Base-by-base conservation (phyloP, 2,329 filamentous ascomycete genomes). In the Phialemoniopsis sp. region DNA sequence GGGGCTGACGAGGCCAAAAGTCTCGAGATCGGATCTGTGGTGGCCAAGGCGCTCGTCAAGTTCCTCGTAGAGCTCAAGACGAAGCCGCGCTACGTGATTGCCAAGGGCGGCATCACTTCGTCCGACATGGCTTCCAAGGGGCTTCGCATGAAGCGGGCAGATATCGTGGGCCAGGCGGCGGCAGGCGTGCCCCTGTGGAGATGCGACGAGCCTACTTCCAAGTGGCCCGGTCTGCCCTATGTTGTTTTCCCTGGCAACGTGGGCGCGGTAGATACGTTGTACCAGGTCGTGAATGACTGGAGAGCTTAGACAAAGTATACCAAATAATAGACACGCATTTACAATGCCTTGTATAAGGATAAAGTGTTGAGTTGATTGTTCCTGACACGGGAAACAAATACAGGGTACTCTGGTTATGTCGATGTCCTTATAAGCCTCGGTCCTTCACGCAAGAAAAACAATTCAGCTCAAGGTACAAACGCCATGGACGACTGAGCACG, bases 161-260 rank as follows among this genome's bases (percentile, higher is more conserved):
- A 59, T 44, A 67, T 81, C 30, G 59, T 78, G 1, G 76, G 77
- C 0, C 76, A 81, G 46, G 76, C 76, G 1, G 73, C 74, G 0
- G 63, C 73, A 0, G 76, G 76, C 2, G 73, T 80, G 8, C 76
- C 77, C 1, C 59, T 80, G 1, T 82, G 77, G 78, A 59, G 70
- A 35, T 80, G 76, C 41, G 66, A 76, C 36, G 76, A 80, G 50
- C 54, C 59, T 1, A 67, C 67, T 2, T 68, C 64, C 14, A 71
- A 74, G 36, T 73, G 69, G 57, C 59, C 60, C 0, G 70, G 70
- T 2, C 54, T 79, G 10, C 72, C 73, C 1, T 79, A 76, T 49
- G 68, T 79, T 3, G 74, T 79, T 0, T 79, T 80, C 38, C 76
- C 74, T 1, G 76, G 75, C 0, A 79, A 79, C 53, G 74, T 80